These are phyloP conservation scores for Starmerella stigmatis DNA, from an alignment of 805 yeast species.

Conservation along the genomic window DNA sequence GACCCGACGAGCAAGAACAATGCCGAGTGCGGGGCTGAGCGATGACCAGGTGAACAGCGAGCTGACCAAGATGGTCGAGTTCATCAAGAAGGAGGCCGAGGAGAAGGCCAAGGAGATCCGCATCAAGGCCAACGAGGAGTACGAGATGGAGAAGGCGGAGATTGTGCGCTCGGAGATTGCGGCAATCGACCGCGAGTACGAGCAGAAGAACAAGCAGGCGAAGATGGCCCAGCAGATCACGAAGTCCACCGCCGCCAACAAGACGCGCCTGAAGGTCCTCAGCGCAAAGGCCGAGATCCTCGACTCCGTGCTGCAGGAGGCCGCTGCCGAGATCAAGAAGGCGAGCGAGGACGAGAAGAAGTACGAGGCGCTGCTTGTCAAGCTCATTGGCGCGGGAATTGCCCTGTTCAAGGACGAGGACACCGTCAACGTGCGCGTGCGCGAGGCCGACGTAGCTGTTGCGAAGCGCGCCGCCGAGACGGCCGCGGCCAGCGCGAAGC, in stretches of 20 bases:
- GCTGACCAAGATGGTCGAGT: conserved; percentile 94
- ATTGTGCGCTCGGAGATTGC: conserved; percentile 88
- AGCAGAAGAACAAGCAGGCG: conserved; percentile 79
- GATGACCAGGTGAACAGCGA: conserved; percentile 78
- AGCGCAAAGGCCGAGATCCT: conserved; percentile 75
- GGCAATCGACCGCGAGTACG: conserved; percentile 70
- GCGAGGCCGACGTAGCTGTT: conserved; percentile 50
- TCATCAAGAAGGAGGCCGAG: conserved; percentile 97
- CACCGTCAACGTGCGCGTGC: conserved; percentile 50
- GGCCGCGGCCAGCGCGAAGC: conserved; percentile 52
- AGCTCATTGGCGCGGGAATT: conserved; percentile 62
- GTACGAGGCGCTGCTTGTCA: conserved; percentile 61
- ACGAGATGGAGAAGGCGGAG: conserved; percentile 92
- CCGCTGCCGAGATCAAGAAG: conserved; percentile 50
- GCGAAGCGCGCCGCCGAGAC: conserved; percentile 52
- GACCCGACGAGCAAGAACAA: not conserved
- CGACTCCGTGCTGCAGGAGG: conserved; percentile 59
- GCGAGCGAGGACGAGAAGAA: conserved; percentile 44
- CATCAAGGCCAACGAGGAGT: conserved; percentile 96
- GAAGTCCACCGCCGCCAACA: conserved; percentile 89
- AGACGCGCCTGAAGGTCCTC: conserved; percentile 83
- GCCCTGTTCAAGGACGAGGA: conserved; percentile 62
- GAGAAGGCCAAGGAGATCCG: conserved; percentile 95
- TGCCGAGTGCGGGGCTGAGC: conserved; percentile 24
- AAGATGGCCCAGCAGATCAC: conserved; percentile 88